Base-by-base conservation (phyloP, 257 asterid genomes). In the Solanum corneliomulleri region DNA sequence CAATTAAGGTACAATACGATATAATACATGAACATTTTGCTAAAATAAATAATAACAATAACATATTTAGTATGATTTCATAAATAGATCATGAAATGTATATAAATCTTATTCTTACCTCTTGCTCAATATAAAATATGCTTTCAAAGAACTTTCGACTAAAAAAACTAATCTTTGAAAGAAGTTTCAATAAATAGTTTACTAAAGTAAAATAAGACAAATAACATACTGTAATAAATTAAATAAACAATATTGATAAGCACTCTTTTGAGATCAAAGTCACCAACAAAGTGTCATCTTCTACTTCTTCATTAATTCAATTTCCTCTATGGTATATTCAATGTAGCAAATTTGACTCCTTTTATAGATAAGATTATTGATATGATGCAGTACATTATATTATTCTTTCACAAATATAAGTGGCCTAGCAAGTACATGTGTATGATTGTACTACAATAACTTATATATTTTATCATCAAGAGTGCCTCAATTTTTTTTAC, bases 261-360 rank as follows among this genome's bases (percentile, higher is more conserved):
- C 49, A 29, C 11, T 64, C 87, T 84, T 62, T 86, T 1, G 80
- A 70, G 39, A 75, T 62, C 88, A 86, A 86, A 76, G 39, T 41
- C 37, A 86, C 86, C 86, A 86, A 37, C 85, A 86, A 60, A 77
- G 3, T 56, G 35, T 64, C 88, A 86, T 86, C 52, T 74, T 86
- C 88, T 77, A 33, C 88, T 56, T 10, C 74, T 72, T 58, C 75
- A 42, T 81, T 66, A 37, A 72, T 74, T 9, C 27, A 15, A 27
- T 47, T 80, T 29, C 29, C 45, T 9, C 15, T 29, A 37, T 11
- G 18, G 44, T 11, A 78, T 25, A 5, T 49, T 74, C n/a, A 1
- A 5, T 49, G 29, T 18, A 18, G 1, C 85, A 49, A 29, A 81
- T 81, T 47, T 49, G 45, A 81, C 69, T 81, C 29, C 20, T 81